A percentile compares a stretch with the other conserved stretches of the same genome.
These are phyloP conservation scores for Talaromyces amestolkiae DNA, from an alignment of 2,329 filamentous ascomycete species.

Conservation along the genomic window DNA sequence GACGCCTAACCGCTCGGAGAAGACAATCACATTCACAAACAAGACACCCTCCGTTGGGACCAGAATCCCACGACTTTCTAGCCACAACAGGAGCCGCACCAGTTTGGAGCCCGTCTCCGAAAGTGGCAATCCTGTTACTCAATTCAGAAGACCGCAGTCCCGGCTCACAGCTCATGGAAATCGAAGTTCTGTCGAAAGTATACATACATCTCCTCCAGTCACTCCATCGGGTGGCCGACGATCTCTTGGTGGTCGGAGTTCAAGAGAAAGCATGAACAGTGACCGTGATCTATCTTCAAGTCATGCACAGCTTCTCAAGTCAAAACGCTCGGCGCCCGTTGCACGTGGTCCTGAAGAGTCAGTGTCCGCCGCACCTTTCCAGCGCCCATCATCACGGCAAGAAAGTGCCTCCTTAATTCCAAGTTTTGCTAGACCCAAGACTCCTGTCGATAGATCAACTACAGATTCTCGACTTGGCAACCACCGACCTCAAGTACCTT, in stretches of 20 bases:
- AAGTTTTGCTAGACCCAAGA: constrained; percentile 59
- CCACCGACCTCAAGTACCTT: constrained; percentile 66
- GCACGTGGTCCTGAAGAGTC: constrained; percentile 48
- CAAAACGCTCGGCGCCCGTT: constrained; percentile 61
- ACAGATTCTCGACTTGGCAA: constrained; percentile 41
- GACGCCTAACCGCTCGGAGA: constrained; percentile 69
- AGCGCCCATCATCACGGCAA: constrained; percentile 39
- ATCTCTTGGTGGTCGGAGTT: constrained; percentile 49
- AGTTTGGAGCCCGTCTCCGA: constrained; percentile 90
- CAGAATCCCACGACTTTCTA: constrained; percentile 74
- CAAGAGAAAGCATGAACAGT: constrained; percentile 36
- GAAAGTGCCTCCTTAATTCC: constrained; percentile 35
- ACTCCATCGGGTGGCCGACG: constrained; percentile 60
- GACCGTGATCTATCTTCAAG: constrained; percentile 52
- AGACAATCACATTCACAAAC: constrained; percentile 88
- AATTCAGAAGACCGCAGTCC: constrained; percentile 63
- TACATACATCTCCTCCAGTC: constrained; percentile 49
- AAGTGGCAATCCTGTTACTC: constrained; percentile 69
- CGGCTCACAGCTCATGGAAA: constrained; percentile 64
- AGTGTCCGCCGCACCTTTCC: constrained; percentile 31
- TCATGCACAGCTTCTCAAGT: constrained; percentile 54
- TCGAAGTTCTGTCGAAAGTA: constrained; percentile 64
- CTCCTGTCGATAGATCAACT: constrained; percentile 62
- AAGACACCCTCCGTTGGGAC: constrained; percentile 61
- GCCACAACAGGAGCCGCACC: constrained; percentile 68